These are phyloP conservation scores for Cystoderma amianthinum DNA, from an alignment of 768 basidiomycete species.

Conservation along the genomic window DNA sequence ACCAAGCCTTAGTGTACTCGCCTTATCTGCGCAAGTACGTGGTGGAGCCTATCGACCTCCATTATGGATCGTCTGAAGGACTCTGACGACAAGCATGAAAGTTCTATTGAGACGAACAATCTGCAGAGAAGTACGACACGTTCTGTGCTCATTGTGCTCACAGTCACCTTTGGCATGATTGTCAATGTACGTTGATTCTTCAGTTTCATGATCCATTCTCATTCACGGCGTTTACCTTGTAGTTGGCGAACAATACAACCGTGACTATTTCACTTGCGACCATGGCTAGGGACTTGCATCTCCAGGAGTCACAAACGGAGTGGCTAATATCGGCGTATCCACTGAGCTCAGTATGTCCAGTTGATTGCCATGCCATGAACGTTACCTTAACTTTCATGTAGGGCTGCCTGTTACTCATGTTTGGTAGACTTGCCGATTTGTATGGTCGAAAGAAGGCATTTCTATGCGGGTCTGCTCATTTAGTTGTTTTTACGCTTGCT, in stretches of 20 bases:
- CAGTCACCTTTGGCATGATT: constrained; percentile 32
- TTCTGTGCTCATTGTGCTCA: constrained; percentile 15
- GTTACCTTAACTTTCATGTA: constrained; percentile 15
- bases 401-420: constrained; percentile 75
- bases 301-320: constrained; percentile 47
- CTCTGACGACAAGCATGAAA: no score
- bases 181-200: constrained; percentile 19
- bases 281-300: constrained; percentile 40
- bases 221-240: neutral
- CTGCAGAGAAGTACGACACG: constrained; percentile 5
- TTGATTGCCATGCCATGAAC: neutral
- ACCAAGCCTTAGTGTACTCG: no score
- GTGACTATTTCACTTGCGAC: constrained; percentile 45
- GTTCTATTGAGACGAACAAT: no score
- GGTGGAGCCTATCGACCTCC: no score
- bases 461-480: constrained; percentile 46
- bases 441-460: constrained; percentile 72
- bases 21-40: no score
- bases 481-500: constrained; percentile 52
- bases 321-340: constrained; percentile 67
- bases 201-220: neutral
- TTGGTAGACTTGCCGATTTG: constrained; percentile 75
- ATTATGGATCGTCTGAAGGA: no score
- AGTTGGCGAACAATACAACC: constrained; percentile 38
- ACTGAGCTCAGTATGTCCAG: constrained; percentile 46